Conservation (phyloP, 331 rosid species). For the Malus hybrid region DNA sequence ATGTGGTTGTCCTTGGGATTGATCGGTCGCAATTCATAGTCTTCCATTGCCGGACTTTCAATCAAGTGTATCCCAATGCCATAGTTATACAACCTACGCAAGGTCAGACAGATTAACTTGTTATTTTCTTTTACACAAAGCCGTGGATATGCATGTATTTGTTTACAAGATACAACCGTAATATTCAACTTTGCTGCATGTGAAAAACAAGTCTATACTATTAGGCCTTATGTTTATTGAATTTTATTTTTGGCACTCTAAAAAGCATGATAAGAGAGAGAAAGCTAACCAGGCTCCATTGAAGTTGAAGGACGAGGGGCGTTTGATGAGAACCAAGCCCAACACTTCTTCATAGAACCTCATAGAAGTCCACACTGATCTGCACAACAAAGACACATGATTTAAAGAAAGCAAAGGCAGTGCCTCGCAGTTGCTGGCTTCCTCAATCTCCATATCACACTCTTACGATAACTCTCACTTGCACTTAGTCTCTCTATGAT, state of each 20-base stretch:
- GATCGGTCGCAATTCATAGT: conserved; percentile 44
- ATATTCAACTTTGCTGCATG: background rate
- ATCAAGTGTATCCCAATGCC: conserved; percentile 89
- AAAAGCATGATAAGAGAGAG: background rate
- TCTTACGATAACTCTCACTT: background rate
- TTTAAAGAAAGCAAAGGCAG: conserved; percentile 57
- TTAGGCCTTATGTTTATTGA: background rate
- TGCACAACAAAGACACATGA: conserved; percentile 63
- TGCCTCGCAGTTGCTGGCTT: conserved; percentile 45
- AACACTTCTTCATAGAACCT: conserved; percentile 55
- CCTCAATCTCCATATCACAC: conserved; percentile 61
- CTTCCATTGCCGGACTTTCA: conserved; percentile 52
- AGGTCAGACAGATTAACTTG: background rate
- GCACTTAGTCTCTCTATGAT: conserved; percentile 8
- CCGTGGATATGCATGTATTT: background rate
- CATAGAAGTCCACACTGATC: conserved; percentile 44
- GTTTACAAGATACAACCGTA: background rate
- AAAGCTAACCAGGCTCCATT: conserved; percentile 64
- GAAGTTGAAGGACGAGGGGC: conserved; percentile 77
- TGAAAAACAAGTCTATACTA: background rate
- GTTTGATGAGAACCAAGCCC: conserved; percentile 60
- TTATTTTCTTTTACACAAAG: background rate
- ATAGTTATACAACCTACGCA: conserved; percentile 64
- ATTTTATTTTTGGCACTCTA: background rate
- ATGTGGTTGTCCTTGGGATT: conserved; percentile 89